Evolutionary conservation across 2,329 filamentous ascomycete genomes (phyloP), one percentile per base, ranked within the genome.

Genomic region (Clonostachys rosea): DNA sequence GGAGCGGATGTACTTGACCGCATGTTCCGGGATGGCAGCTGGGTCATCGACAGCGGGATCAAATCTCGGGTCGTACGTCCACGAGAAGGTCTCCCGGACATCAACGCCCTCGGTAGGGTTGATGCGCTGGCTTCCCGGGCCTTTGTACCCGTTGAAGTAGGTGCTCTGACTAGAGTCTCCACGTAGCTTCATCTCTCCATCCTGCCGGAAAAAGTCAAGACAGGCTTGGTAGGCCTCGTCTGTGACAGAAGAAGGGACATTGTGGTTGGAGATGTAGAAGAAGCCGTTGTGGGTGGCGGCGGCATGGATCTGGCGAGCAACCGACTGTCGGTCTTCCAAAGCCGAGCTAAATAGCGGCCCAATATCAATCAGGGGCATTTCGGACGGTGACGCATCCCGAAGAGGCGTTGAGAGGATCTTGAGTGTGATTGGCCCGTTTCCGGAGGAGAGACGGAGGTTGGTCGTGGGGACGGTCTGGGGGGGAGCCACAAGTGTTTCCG

Each of bases 301-400:
- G 1, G 62, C 53, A 17, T 64, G 65, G 14, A 80, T 68, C 5
- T 64, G 57, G 0, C 54, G 52, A 0, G 74, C 74, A 0, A 77
- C 66, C 11, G 55, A 51, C 39, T 65, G 59, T 0, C 71, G 68
- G 4, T 67, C 62, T 1, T 58, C 53, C 0, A 67, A 44, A 1
- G 65, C 58, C 3, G 57, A 47, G 44, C 67, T 65, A 46, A 73
- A 68, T 47, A 68, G 66, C 12, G 59, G 56, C 0, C 66, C 64
- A 7, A 81, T 59, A 53, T 81, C 75, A 45, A 82, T 76, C 40
- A 81, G 56, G 4, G 78, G 78, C 12, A 81, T 76, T 56, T 81
- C 73, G 9, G 61, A 61, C 1, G 59, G 51, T 2, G 56, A 53
- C 4, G 67, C 67, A 43, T 68, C 61, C 30, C 69, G 66, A 5